Evolutionary conservation across 805 yeast genomes (phyloP).

Genomic region (Candida manassasensis): DNA sequence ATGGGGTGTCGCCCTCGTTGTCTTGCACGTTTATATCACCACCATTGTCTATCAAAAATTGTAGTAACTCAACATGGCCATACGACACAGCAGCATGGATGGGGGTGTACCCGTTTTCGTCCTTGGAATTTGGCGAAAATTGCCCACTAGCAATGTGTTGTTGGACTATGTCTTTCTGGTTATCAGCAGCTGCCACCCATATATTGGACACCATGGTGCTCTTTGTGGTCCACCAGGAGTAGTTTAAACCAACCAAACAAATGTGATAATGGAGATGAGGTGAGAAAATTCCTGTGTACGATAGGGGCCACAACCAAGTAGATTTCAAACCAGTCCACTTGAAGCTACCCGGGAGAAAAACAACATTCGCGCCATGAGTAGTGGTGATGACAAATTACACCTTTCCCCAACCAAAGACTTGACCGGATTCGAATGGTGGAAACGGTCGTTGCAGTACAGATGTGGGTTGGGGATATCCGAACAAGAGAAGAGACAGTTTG

Average conservation of each 20-base stretch:
- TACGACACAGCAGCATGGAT: constrained; percentile 97
- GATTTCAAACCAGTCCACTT: no score
- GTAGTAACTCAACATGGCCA: constrained; percentile 68
- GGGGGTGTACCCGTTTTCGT: constrained; percentile 94
- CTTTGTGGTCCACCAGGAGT: neutral
- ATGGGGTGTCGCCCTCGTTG: constrained; percentile 89
- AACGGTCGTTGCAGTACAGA: constrained; percentile 62
- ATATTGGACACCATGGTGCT: constrained; percentile 51
- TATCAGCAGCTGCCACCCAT: constrained; percentile 95
- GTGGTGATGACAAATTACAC: constrained; percentile 2
- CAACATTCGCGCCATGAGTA: no score
- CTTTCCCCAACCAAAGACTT: constrained; percentile 29
- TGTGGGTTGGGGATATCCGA: constrained; percentile 63
- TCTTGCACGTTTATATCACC: constrained; percentile 85
- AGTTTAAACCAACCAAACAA: no score
- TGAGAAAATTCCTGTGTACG: no score
- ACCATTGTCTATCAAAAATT: constrained; percentile 48
- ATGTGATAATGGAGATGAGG: no score
- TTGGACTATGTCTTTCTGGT: constrained; percentile 57
- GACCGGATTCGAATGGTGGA: constrained; percentile 75
- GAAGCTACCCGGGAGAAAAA: no score
- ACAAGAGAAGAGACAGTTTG: constrained; percentile 52
- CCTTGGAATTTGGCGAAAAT: constrained; percentile 67
- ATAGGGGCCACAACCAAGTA: no score
- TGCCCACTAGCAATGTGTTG: constrained; percentile 46